phyloP scores from a whole-genome alignment of 2,329 filamentous ascomycete genomes.

The Didymellaceae sp. region DNA sequence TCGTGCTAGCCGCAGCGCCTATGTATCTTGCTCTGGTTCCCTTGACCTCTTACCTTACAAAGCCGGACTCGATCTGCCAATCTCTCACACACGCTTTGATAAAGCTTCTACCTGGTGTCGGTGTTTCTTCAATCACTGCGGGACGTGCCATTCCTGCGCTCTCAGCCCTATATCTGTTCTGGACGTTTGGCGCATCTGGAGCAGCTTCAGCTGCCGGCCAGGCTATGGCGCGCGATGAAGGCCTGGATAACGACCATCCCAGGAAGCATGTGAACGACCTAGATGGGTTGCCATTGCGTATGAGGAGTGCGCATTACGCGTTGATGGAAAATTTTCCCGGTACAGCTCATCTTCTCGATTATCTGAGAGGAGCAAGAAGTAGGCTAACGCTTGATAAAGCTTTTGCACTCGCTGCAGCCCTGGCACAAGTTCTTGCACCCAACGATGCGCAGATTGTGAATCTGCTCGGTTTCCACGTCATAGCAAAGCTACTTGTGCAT shows the following conservation, averaged over 20 bases:
- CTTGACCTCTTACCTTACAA: constrained; percentile 28
- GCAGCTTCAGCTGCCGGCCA: constrained; percentile 30
- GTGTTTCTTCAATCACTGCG: constrained; percentile 25
- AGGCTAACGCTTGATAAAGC: neutral
- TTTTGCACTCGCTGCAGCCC: constrained; percentile 30
- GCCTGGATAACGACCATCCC: constrained; percentile 26
- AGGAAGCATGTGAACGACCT: constrained; percentile 22
- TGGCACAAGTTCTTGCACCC: constrained; percentile 29
- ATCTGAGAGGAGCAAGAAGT: too few species aligned
- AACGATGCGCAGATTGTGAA: constrained; percentile 32
- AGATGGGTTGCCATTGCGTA: constrained; percentile 24
- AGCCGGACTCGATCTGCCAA: constrained; percentile 27
- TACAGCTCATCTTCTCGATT: neutral
- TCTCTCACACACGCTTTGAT: constrained; percentile 31
- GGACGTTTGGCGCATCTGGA: constrained; percentile 32
- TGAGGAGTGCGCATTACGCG: constrained; percentile 31
- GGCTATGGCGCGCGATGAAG: constrained; percentile 29
- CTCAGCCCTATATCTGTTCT: constrained; percentile 30
- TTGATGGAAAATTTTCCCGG: constrained; percentile 35
- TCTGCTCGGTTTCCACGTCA: constrained; percentile 30
- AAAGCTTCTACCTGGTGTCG: constrained; percentile 29
- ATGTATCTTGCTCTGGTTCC: constrained; percentile 31
- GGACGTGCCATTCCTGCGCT: constrained; percentile 33
- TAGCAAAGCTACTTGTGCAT: constrained; percentile 30
- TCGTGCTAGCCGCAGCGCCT: constrained; percentile 23